A percentile compares a stretch with the other conserved stretches of the same genome.
These are phyloP conservation scores for Xerocomellus amylosporus DNA, from an alignment of 768 basidiomycete species.

Conservation along the genomic window DNA sequence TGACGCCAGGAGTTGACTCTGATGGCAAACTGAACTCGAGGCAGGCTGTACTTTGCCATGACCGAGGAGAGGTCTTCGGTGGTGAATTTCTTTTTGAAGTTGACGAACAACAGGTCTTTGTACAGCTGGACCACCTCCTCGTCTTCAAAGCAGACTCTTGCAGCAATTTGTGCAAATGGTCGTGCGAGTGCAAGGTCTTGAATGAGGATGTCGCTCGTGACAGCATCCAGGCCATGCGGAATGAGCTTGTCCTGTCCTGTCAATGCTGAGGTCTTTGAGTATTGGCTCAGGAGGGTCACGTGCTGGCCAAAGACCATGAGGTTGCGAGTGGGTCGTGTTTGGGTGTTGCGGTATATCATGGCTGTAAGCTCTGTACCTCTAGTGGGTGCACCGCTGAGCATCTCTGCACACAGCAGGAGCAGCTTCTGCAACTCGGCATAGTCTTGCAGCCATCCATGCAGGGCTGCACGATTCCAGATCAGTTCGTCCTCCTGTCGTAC, in stretches of 20 bases:
- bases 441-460: slow-evolving; percentile 1
- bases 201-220: not conserved
- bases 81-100: not conserved
- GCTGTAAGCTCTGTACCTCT: slow-evolving; percentile 7
- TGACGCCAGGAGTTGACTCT: slow-evolving; percentile 3
- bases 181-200: not conserved
- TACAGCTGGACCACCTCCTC: not conserved
- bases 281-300: not conserved
- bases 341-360: not conserved
- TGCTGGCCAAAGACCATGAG: not conserved
- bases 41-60: not conserved
- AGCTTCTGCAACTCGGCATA: slow-evolving; percentile 9
- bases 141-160: not conserved
- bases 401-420: not conserved
- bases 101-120: slow-evolving; percentile 16
- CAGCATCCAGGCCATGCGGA: not conserved
- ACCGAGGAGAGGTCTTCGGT: not conserved
- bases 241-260: slow-evolving; percentile 1
- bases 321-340: not conserved
- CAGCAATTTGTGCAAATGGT: not conserved
- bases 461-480: not conserved
- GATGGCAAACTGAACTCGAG: not conserved
- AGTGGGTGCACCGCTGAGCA: slow-evolving; percentile 16
- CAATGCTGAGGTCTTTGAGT: not conserved
- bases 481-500: rapidly evolving